Base-by-base conservation (phyloP, 2,329 filamentous ascomycete genomes). In the Nemania sp. region DNA sequence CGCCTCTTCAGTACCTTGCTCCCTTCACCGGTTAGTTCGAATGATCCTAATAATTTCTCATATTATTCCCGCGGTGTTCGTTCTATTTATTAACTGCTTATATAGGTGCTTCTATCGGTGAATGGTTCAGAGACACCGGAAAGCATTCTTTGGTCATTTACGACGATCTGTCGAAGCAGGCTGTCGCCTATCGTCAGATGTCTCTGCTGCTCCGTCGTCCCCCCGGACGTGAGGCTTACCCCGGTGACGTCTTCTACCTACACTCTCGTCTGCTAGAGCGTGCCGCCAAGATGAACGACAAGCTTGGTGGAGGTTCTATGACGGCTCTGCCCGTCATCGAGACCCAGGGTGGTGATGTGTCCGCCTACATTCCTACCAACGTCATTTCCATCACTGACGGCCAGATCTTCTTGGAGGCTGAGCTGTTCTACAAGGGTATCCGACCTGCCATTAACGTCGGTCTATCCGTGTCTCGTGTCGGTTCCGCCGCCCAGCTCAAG, bases 371-470 rank as follows among this genome's bases (percentile, higher is more conserved):
- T 90, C 96, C 96, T 79, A 99, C 96, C 87, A 99, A 98, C 89
- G 96, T 98, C 87, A 99, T 99, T 90, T 98, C 95, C 83, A 99
- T 99, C 82, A 99, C 96, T 78, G 96, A 98, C 80, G 96, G 96
- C 73, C 96, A 99, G 88, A 98, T 99, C 85, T 99, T 99, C 93
- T 89, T 99, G 88, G 96, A 99, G 87, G 86, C 95, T 77, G 96
- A 99, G 86, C 89, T 98, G 75, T 99, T 98, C 92, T 98, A 98
- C 93, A 99, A 99, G 93, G 96, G 96, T 97, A 87, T 99, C 85
- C 95, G 96, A 82, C 96, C 96, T 79, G 96, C 96, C 87, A 99
- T 99, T 85, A 99, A 99, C 90, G 96, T 99, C 92, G 96, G 96
- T 96, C 93, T 99, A 78, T 99, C 96, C 80, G 96, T 99, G 79